A percentile compares a stretch with the other conserved stretches of the same genome.
Evolutionary conservation across 768 basidiomycete species (phyloP).

Genomic region (Jaapia argillacea): DNA sequence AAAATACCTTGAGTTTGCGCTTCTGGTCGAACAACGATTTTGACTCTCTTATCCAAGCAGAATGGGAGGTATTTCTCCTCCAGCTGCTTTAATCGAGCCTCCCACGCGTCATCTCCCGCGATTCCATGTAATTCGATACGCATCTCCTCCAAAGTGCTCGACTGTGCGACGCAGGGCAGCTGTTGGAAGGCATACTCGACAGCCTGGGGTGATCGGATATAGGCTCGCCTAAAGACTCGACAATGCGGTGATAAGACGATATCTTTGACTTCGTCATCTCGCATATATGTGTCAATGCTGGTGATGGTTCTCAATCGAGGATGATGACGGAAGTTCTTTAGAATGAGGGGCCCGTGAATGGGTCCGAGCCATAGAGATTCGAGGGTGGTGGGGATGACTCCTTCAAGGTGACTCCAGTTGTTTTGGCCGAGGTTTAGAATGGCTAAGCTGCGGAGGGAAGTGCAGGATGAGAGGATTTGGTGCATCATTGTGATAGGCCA

Average conservation of each 20-base stretch:
- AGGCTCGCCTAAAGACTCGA: constrained; percentile 18
- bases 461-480: constrained; percentile 20
- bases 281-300: constrained; percentile 24
- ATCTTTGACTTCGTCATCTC: constrained; percentile 24
- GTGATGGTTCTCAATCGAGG: constrained; percentile 17
- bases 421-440: constrained; percentile 23
- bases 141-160: constrained; percentile 16
- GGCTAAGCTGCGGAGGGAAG: constrained; percentile 18
- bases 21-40: no score
- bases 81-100: no score
- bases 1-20: no score
- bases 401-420: constrained; percentile 19
- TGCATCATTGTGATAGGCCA: constrained; percentile 25
- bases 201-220: constrained; percentile 1
- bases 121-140: constrained; percentile 17
- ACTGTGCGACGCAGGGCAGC: constrained; percentile 15
- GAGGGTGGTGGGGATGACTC: constrained; percentile 21
- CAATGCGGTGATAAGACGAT: constrained; percentile 19
- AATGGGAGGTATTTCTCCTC: no score
- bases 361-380: constrained; percentile 23
- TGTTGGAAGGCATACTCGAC: constrained; percentile 18
- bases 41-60: no score
- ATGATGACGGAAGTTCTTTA: constrained; percentile 16
- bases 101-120: no score
- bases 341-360: constrained; percentile 22